These are phyloP conservation scores for Fraxinus platypoda DNA, from an alignment of 305 asterid genomes.

Conservation along the genomic window DNA sequence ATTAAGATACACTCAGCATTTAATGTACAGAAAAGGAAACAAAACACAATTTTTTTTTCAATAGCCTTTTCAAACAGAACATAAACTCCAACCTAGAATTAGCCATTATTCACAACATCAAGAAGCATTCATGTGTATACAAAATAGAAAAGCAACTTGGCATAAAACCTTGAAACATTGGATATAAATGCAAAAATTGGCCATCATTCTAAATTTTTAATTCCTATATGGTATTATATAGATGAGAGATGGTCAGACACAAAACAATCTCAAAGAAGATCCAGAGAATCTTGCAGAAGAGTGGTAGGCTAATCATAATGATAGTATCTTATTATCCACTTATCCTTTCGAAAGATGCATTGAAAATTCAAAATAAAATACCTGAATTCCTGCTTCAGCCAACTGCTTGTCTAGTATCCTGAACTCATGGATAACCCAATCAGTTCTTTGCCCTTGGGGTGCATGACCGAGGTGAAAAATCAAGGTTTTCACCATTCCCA, in stretches of 20 bases:
- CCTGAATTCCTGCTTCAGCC: constrained; percentile 67
- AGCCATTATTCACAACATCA: neutral
- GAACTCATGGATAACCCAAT: constrained; percentile 85
- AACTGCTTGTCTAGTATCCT: constrained; percentile 46
- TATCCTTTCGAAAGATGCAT: neutral
- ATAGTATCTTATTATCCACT: neutral
- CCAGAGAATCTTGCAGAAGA: neutral
- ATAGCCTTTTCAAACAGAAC: neutral
- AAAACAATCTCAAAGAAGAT: neutral
- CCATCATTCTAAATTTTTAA: neutral
- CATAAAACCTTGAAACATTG: neutral
- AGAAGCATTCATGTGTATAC: neutral
- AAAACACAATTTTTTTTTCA: neutral
- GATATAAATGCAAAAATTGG: neutral
- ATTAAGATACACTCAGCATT: neutral
- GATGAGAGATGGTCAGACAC: neutral
- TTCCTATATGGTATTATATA: neutral
- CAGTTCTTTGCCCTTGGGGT: constrained; percentile 74
- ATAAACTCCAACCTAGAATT: neutral
- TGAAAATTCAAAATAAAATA: constrained; percentile 20
- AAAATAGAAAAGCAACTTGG: neutral
- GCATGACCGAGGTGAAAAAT: constrained; percentile 80
- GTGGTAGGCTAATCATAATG: neutral
- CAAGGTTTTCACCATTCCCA: constrained; percentile 75
- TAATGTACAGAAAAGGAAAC: neutral